Percentiles rank a stretch among this genome's conserved stretches.
Evolutionary conservation across 2,329 filamentous ascomycete species (phyloP).

Genomic region (Trichoderma semiorbis): DNA sequence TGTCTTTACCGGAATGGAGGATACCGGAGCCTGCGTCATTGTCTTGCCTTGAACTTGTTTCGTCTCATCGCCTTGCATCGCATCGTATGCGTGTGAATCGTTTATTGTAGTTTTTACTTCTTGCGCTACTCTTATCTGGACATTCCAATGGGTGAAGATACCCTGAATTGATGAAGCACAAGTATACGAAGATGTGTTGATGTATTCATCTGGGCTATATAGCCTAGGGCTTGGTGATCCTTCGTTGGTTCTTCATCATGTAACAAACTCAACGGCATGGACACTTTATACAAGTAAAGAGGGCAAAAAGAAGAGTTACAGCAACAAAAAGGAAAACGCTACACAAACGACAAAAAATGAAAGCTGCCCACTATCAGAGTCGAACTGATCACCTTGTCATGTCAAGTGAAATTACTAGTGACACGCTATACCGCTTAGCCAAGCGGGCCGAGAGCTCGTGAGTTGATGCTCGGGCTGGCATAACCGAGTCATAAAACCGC

Average conservation of each 20-base stretch:
- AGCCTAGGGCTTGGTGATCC: not conserved
- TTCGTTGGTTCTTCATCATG: not conserved
- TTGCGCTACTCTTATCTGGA: not conserved
- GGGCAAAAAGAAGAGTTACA: not conserved
- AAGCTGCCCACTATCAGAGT: slow-evolving; percentile 16
- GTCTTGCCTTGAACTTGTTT: not conserved
- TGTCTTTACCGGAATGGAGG: slow-evolving; percentile 1
- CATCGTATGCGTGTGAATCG: not conserved
- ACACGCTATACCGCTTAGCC: slow-evolving; percentile 18
- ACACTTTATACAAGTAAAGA: not conserved
- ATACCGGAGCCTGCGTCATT: not conserved
- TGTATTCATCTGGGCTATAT: not conserved
- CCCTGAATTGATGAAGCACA: not conserved
- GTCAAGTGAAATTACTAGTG: slow-evolving; percentile 13
- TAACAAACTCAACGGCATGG: not conserved
- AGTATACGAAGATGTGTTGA: not conserved
- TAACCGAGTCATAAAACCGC: not conserved
- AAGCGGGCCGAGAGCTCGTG: slow-evolving; percentile 6
- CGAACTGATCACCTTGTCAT: slow-evolving; percentile 18
- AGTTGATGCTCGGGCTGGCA: not conserved
- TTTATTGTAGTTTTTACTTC: not conserved
- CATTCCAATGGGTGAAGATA: not conserved
- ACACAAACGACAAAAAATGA: not conserved
- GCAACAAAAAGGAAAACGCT: not conserved
- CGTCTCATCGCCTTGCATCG: not conserved